These are phyloP conservation scores for Thielaviopsis ethacetica DNA, from an alignment of 2,329 filamentous ascomycete genomes.

Conservation along the genomic window DNA sequence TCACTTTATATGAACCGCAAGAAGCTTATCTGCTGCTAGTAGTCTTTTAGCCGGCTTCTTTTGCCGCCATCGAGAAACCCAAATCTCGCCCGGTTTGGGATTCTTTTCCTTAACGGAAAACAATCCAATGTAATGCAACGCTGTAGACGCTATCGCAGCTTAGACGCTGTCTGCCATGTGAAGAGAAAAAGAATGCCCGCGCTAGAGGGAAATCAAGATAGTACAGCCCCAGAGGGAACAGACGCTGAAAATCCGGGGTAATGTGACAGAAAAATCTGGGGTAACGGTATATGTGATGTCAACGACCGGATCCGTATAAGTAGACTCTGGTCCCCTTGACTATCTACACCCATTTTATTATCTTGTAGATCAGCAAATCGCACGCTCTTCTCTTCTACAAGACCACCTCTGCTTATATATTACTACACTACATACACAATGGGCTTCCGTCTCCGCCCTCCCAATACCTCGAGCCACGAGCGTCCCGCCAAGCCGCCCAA, in stretches of 20 bases:
- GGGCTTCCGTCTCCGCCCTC: not conserved
- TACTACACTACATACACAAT: not conserved
- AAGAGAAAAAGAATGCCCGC: not conserved
- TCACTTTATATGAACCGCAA: too few relatives aligned
- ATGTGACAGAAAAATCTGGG: not conserved
- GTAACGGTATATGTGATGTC: not conserved
- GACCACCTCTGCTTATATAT: not conserved
- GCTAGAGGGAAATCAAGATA: not conserved
- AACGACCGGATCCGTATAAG: too few relatives aligned
- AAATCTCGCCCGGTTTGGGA: too few relatives aligned
- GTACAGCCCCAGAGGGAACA: not conserved
- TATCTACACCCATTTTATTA: too few relatives aligned
- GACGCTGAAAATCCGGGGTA: not conserved
- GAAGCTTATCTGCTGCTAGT: too few relatives aligned
- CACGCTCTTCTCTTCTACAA: not conserved
- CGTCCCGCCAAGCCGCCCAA: constrained; percentile 9
- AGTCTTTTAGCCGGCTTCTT: too few relatives aligned
- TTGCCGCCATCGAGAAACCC: too few relatives aligned
- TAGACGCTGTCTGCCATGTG: not conserved
- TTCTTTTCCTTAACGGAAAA: too few relatives aligned
- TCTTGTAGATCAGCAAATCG: too few relatives aligned
- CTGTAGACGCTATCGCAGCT: not conserved
- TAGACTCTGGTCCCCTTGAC: too few relatives aligned
- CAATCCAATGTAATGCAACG: too few relatives aligned
- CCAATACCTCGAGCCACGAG: not conserved